Base-by-base conservation (phyloP, 2,329 filamentous ascomycete species). In the Didymella pomorum region DNA sequence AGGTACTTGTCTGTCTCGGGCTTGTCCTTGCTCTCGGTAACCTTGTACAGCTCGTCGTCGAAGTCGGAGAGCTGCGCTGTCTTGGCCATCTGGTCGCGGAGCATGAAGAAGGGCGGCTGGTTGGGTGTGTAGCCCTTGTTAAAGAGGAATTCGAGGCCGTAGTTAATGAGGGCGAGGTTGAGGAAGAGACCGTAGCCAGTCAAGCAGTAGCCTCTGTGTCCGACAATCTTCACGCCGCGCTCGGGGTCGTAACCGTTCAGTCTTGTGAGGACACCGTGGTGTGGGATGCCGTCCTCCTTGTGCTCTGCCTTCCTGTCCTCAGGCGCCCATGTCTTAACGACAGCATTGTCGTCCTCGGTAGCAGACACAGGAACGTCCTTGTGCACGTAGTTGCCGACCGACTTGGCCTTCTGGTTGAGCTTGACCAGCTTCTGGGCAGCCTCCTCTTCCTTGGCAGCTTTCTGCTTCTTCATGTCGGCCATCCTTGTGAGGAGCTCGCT, bases 1-100 rank as follows among this genome's bases (percentile, higher is more conserved):
- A 74, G 66, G 58, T 76, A 76, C 81, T 97, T 97, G 80, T 98
- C 95, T 49, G 90, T 92, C 70, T 92, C 87, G 35, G 78, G 78
- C 64, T 92, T 87, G 69, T 96, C 92, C 58, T 92, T 91, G 75
- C 90, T 90, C 66, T 94, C 88, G 23, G 84, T 84, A 54, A 99
- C 94, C 81, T 98, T 98, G 85, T 99, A 99, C 50, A 99, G 83
- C 79, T 98, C 94, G 77, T 98, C 95, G 73, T 99, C 95, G 72
- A 99, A 99, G 72, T 97, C 91, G 68, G 95, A 93, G 25, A 99
- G 87, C 80, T 99, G 95, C 2, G 95, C 95, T 0, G 95, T 99
- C 84, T 98, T 98, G 60, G 91, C 93, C 95, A 99, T 99, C 77
- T 92, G 89, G 49, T 96, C 91, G 78, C 91, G 91, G 4, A 94